phyloP scores from a whole-genome alignment of 805 yeast genomes.

The Jamesozyma rosinii region DNA sequence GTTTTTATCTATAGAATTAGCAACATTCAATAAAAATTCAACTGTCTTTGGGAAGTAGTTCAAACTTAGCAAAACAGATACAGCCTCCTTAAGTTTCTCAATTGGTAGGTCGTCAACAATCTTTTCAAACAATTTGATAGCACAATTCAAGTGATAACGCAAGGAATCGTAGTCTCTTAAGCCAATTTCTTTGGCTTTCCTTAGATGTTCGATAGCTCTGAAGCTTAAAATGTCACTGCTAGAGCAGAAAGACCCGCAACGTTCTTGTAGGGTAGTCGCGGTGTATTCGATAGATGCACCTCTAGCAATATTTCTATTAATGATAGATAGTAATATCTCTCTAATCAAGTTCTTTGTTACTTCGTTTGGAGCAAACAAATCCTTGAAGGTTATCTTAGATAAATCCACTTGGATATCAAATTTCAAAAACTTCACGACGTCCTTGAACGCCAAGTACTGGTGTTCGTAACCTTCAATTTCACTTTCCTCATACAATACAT shows the following conservation, averaged over 20 bases:
- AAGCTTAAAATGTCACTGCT: conserved; percentile 87
- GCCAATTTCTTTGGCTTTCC: conserved; percentile 73
- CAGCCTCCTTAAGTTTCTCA: conserved; percentile 75
- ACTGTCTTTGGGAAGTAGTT: conserved; percentile 81
- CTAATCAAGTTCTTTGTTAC: conserved; percentile 52
- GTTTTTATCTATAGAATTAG: conserved; percentile 56
- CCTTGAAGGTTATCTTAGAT: conserved; percentile 58
- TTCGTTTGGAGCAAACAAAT: conserved; percentile 63
- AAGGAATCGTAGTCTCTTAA: conserved; percentile 61
- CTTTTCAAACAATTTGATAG: conserved; percentile 67
- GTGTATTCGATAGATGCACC: conserved; percentile 92
- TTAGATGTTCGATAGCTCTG: conserved; percentile 85
- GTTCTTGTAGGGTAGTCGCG: conserved; percentile 78
- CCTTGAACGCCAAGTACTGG: conserved; percentile 41
- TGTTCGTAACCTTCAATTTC: conserved; percentile 32
- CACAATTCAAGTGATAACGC: conserved; percentile 57
- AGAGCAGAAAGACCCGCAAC: conserved; percentile 92
- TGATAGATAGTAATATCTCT: conserved; percentile 80
- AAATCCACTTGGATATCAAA: conserved; percentile 60
- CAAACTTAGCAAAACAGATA: conserved; percentile 65
- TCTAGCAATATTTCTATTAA: conserved; percentile 75
- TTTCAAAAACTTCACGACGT: conserved; percentile 60
- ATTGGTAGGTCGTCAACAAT: conserved; percentile 69
- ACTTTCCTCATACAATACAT: conserved; percentile 70
- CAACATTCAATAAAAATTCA: conserved; percentile 68